Evolutionary conservation across 306 rosid genomes (phyloP), one percentile per base, ranked within the genome.

Genomic region (Carpinus viminea): DNA sequence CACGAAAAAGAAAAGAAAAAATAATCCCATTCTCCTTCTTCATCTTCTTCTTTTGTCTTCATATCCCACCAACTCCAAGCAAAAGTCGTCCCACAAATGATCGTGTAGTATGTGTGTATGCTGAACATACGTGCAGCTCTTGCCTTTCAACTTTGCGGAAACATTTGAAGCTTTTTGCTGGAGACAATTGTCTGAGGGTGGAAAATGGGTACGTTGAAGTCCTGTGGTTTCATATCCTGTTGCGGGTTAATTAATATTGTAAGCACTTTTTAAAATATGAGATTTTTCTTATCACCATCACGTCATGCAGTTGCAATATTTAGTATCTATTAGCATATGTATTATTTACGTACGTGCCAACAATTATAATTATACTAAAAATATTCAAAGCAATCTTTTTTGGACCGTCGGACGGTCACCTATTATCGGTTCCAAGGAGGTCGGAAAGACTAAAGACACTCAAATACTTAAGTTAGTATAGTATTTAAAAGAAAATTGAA

Each of bases 221-320:
- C 53, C 8, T 21, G 3, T 15, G 24, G 38, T 66, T 74, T 31
- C 60, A 43, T 12, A 45, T 20, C 56, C 56, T 56, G 71, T 47
- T 20, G 20, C 9, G 5, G 26, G 12, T 51, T 3, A n/a, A 15
- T n/a, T 21, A 41, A 1, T 6, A 11, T 34, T 21, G 8, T 11
- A 15, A 28, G 45, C 16, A 54, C 16, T 56, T 10, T 1, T 15
- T 53, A 41, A 45, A 61, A 45, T 38, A 31, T 52, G 56, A 57
- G 8, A 11, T 12, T 21, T 20, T 48, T 53, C 10, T 43, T 61
- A 46, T 81, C 62, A 71, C 62, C 68, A 76, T 3, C 1, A 12
- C 77, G n/a, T 71, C 74, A 71, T 17, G 74, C 24, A 2, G 31
- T 12, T 43, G 78, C 45, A 71, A 76, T 60, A 36, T 48, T 51